Conservation (phyloP, 2,329 filamentous ascomycete species). For the Byssothecium circinans region DNA sequence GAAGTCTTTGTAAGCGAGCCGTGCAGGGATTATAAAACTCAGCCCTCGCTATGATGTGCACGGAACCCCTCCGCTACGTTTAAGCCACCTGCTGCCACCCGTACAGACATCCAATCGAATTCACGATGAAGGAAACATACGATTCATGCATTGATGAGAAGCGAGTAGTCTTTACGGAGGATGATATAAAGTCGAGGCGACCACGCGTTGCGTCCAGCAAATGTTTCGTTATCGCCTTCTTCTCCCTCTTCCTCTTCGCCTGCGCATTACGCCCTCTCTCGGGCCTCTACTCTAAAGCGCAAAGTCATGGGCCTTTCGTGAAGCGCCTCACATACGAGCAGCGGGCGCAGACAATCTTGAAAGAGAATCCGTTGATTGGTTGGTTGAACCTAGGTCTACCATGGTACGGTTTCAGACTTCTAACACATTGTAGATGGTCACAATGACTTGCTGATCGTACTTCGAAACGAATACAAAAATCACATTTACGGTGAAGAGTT, state of each 20-base stretch:
- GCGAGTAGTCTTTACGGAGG: neutral
- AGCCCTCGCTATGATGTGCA: too few species aligned
- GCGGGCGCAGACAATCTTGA: slow-evolving; percentile 39
- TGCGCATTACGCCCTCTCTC: neutral
- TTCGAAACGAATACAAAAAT: slow-evolving; percentile 70
- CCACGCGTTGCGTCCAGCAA: slow-evolving; percentile 3
- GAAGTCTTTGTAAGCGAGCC: too few species aligned
- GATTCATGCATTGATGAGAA: slow-evolving; percentile 2
- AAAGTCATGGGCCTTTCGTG: slow-evolving; percentile 1
- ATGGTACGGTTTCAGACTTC: neutral
- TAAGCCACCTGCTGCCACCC: too few species aligned
- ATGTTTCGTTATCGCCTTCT: slow-evolving; percentile 12
- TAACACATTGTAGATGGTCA: slow-evolving; percentile 69
- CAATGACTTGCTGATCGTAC: slow-evolving; percentile 78
- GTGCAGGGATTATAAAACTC: too few species aligned
- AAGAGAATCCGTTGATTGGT: slow-evolving; percentile 47
- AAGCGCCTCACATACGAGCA: slow-evolving; percentile 27
- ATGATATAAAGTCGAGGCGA: slow-evolving; percentile 1
- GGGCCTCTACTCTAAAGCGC: neutral
- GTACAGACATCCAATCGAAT: too few species aligned
- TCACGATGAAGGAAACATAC: slow-evolving; percentile 13
- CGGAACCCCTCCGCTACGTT: too few species aligned
- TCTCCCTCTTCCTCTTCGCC: slow-evolving; percentile 4
- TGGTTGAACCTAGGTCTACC: slow-evolving; percentile 8
- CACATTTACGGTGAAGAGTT: slow-evolving; percentile 77